phyloP scores from a whole-genome alignment of 305 asterid genomes.

The Solanum chacoense region DNA sequence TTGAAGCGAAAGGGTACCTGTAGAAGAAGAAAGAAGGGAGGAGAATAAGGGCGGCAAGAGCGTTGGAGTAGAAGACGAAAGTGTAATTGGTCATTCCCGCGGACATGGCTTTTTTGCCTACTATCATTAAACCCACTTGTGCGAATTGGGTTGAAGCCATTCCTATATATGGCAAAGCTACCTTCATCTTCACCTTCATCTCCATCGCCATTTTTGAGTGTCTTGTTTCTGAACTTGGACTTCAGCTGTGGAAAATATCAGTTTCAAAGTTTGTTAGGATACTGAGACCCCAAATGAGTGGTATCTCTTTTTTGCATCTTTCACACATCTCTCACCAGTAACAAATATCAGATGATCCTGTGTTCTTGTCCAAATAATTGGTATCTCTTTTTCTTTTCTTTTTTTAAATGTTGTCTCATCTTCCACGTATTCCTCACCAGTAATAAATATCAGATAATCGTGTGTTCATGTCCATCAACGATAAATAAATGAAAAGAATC shows the following conservation, averaged over 20 bases:
- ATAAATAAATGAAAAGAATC: too few relatives aligned
- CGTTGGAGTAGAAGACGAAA: slow-evolving; percentile 71
- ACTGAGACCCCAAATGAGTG: background rate
- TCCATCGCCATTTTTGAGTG: background rate
- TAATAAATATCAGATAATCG: too few relatives aligned
- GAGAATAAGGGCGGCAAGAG: slow-evolving; percentile 67
- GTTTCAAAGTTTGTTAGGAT: background rate
- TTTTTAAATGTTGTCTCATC: background rate
- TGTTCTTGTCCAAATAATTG: background rate
- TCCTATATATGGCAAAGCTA: slow-evolving; percentile 47
- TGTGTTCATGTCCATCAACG: accelerated
- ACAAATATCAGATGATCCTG: too few relatives aligned
- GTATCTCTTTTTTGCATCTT: background rate
- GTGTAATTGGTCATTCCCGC: slow-evolving; percentile 74
- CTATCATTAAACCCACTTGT: slow-evolving; percentile 62
- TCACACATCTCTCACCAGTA: accelerated
- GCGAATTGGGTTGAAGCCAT: slow-evolving; percentile 57
- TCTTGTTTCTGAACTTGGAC: background rate
- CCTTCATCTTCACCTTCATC: slow-evolving; percentile 28
- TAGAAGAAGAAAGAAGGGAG: slow-evolving; percentile 69
- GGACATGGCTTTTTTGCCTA: slow-evolving; percentile 68
- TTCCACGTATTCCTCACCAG: accelerated
- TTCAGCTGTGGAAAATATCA: background rate
- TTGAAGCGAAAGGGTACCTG: slow-evolving; percentile 26
- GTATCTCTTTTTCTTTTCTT: background rate